Percentiles rank a stretch among this genome's conserved stretches.
phyloP scores from a whole-genome alignment of 2,329 filamentous ascomycete species.

The Stemphylium beticola region DNA sequence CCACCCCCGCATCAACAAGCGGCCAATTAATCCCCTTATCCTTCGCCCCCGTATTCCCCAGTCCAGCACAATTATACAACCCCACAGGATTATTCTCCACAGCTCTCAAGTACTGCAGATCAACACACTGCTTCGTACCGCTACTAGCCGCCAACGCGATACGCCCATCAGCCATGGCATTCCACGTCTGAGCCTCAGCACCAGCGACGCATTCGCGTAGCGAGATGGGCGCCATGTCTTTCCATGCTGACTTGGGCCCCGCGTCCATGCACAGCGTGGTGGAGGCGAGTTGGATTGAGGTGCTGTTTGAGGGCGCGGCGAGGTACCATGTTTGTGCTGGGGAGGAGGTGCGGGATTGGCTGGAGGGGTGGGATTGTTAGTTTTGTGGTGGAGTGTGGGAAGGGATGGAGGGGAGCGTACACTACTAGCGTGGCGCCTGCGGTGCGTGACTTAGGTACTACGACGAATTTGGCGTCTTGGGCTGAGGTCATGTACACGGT shows the following conservation, averaged over 20 bases:
- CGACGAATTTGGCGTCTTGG: slow-evolving; percentile 36
- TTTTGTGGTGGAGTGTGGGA: too few species aligned
- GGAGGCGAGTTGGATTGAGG: slow-evolving; percentile 36
- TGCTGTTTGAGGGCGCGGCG: slow-evolving; percentile 24
- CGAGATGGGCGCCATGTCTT: slow-evolving; percentile 40
- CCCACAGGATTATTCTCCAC: slow-evolving; percentile 42
- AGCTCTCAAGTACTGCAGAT: slow-evolving; percentile 41
- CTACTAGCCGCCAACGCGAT: slow-evolving; percentile 21
- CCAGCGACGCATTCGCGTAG: slow-evolving; percentile 30
- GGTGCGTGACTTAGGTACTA: slow-evolving; percentile 33
- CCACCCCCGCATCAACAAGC: slow-evolving; percentile 2
- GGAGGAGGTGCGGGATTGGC: slow-evolving; percentile 32
- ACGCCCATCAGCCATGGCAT: slow-evolving; percentile 37
- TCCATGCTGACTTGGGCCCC: slow-evolving; percentile 39
- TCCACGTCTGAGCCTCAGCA: slow-evolving; percentile 35
- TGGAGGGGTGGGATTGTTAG: background rate
- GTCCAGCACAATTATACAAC: slow-evolving; percentile 39
- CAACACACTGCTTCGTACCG: slow-evolving; percentile 31
- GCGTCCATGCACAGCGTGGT: slow-evolving; percentile 40
- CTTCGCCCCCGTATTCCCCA: slow-evolving; percentile 38
- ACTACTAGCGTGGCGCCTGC: slow-evolving; percentile 33
- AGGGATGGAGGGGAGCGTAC: slow-evolving; percentile 14
- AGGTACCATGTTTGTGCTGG: slow-evolving; percentile 40
- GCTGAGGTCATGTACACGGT: slow-evolving; percentile 39
- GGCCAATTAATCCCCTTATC: slow-evolving; percentile 47